Evolutionary conservation across 164 flowering plant genomes (phyloP).

Genomic region (Vitis labrusca): DNA sequence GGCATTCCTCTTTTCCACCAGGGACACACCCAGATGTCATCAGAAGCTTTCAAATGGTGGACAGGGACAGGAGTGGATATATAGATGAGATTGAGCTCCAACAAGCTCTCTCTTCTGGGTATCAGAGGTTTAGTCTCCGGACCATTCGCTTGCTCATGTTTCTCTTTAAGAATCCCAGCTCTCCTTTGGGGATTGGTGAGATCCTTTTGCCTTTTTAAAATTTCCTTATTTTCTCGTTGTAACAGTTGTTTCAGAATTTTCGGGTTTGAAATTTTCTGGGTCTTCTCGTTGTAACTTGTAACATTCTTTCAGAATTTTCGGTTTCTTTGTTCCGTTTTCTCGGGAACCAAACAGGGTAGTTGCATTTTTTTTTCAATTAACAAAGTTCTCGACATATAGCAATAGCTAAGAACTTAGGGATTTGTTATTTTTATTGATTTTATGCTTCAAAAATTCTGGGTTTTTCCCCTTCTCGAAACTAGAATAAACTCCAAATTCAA

Average conservation of each 20-base stretch:
- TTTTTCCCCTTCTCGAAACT: too few species aligned
- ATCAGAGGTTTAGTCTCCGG: slow-evolving; percentile 50
- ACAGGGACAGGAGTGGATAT: slow-evolving; percentile 71
- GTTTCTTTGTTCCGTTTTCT: too few species aligned
- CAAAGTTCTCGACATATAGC: too few species aligned
- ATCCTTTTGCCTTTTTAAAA: not conserved
- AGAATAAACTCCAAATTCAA: too few species aligned
- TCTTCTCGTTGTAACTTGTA: not conserved
- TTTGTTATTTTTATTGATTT: too few species aligned
- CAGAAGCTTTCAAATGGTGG: slow-evolving; percentile 69
- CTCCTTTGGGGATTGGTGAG: slow-evolving; percentile 52
- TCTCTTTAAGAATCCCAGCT: slow-evolving; percentile 53
- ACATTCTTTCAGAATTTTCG: too few species aligned
- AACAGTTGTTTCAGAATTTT: not conserved
- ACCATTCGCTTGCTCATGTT: slow-evolving; percentile 74
- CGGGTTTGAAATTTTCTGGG: not conserved
- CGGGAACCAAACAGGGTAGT: too few species aligned
- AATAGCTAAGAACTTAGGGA: too few species aligned
- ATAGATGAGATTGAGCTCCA: slow-evolving; percentile 73
- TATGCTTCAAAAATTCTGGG: too few species aligned
- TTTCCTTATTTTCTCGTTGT: not conserved
- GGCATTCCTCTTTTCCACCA: slow-evolving; percentile 41
- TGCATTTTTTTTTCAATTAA: too few species aligned
- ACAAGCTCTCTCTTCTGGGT: slow-evolving; percentile 55
- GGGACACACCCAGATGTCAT: slow-evolving; percentile 71